Conservation (phyloP, 805 yeast species). For the Myxozyma kluyveri region DNA sequence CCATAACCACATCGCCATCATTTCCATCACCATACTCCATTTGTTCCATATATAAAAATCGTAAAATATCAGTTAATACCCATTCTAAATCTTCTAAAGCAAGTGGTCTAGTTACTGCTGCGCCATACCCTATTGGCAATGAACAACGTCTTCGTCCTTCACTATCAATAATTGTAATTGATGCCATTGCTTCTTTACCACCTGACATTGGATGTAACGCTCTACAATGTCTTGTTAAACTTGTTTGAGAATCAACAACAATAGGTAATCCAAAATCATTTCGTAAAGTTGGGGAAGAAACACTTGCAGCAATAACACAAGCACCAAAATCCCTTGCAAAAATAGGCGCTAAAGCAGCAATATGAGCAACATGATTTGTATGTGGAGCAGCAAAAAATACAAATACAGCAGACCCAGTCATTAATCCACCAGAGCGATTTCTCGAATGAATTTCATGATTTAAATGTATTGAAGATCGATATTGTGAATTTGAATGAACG, state of each 20-base stretch:
- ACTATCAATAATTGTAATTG: constrained; percentile 17
- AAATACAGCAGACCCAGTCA: background rate
- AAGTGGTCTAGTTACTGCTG: constrained; percentile 15
- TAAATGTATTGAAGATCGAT: too few species aligned
- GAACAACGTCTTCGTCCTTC: constrained; percentile 13
- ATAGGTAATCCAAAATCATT: constrained; percentile 16
- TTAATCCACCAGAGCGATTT: too few species aligned
- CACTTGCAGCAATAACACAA: constrained; percentile 15
- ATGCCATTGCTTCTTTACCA: constrained; percentile 25
- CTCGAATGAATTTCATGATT: too few species aligned
- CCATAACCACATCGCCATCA: too few species aligned
- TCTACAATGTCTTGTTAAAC: constrained; percentile 20
- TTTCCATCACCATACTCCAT: too few species aligned
- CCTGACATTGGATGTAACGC: constrained; percentile 30
- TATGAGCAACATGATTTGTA: background rate
- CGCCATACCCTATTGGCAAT: constrained; percentile 25
- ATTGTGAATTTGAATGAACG: background rate
- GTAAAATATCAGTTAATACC: constrained; percentile 13
- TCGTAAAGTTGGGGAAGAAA: constrained; percentile 8
- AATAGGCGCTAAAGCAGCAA: background rate
- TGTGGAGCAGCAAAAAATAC: background rate
- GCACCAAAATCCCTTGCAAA: constrained; percentile 10
- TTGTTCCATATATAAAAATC: constrained; percentile 18
- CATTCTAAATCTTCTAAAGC: constrained; percentile 12
- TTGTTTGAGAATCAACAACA: constrained; percentile 16